Percentiles rank a stretch among this genome's conserved stretches.
These are phyloP conservation scores for Trametes cingulata DNA, from an alignment of 768 basidiomycete species.

Conservation along the genomic window DNA sequence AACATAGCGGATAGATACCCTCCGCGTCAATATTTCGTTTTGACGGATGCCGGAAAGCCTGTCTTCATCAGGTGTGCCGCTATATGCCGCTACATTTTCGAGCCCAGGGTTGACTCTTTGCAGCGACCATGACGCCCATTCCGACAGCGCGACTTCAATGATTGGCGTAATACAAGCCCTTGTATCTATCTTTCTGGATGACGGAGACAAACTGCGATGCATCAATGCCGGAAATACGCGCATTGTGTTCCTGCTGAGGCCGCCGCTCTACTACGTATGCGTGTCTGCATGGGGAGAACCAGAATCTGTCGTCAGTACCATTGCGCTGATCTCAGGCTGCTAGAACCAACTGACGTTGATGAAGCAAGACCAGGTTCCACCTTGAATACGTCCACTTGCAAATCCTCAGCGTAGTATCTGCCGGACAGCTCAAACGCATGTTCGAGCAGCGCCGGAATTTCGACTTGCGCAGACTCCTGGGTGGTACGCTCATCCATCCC, in stretches of 20 bases:
- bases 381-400: constrained; percentile 95
- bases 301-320: constrained; percentile 79
- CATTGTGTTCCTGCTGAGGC: constrained; percentile 83
- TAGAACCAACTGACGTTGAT: constrained; percentile 37
- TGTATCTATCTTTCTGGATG: constrained; percentile 93
- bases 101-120: constrained; percentile 30
- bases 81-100: constrained; percentile 21
- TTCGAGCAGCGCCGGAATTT: constrained; percentile 92
- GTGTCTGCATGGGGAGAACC: constrained; percentile 94
- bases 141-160: constrained; percentile 70
- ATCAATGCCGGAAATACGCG: constrained; percentile 81
- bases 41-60: constrained; percentile 97
- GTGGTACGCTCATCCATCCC: constrained; percentile 37
- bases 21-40: constrained; percentile 73
- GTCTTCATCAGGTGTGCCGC: constrained; percentile 76
- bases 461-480: constrained; percentile 75
- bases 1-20: constrained; percentile 20
- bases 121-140: constrained; percentile 54
- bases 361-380: constrained; percentile 88
- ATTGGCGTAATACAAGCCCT: constrained; percentile 95
- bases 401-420: constrained; percentile 88
- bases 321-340: too few species aligned
- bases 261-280: constrained; percentile 91
- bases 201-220: constrained; percentile 81
- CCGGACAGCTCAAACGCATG: constrained; percentile 77